These are phyloP conservation scores for Vanrija humicola DNA, from an alignment of 1,284 basidiomycete genomes.

Conservation along the genomic window DNA sequence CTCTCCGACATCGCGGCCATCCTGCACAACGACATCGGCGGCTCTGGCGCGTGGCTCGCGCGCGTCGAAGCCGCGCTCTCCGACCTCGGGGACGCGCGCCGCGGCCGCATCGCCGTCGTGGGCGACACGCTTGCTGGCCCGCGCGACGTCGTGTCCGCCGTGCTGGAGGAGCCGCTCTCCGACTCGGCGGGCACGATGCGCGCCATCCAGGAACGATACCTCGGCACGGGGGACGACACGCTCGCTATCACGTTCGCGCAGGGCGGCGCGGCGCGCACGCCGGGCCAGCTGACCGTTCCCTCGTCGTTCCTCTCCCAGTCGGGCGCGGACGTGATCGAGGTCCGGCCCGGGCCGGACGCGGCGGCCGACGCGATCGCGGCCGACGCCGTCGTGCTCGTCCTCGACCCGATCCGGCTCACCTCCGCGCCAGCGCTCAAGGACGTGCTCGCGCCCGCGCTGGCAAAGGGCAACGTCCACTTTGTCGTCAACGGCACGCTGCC, in stretches of 20 bases:
- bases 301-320: conserved; percentile 32
- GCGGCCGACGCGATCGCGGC: neutral
- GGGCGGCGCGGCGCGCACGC: conserved; percentile 1
- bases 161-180: conserved; percentile 39
- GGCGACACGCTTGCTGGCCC: conserved; percentile 34
- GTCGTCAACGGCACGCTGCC: conserved; percentile 38
- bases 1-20: conserved; percentile 9
- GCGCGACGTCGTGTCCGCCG: conserved; percentile 37
- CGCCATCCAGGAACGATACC: conserved; percentile 24
- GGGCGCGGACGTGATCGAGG: conserved; percentile 30
- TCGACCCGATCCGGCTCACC: conserved; percentile 39
- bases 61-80: conserved; percentile 18
- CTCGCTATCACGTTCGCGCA: conserved; percentile 13
- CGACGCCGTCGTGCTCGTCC: conserved; percentile 39
- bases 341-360: conserved; percentile 6
- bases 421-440: conserved; percentile 10
- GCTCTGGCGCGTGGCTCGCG: conserved; percentile 30
- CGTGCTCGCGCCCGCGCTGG: conserved; percentile 21
- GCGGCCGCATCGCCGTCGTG: conserved; percentile 31
- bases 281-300: conserved; percentile 17
- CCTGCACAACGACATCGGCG: conserved; percentile 37
- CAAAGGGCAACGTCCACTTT: conserved; percentile 23
- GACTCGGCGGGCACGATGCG: conserved; percentile 23
- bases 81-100: conserved; percentile 17
- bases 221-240: conserved; percentile 13